Evolutionary conservation across 2,329 filamentous ascomycete genomes (phyloP).

Genomic region (Colletotrichum echinochloae): DNA sequence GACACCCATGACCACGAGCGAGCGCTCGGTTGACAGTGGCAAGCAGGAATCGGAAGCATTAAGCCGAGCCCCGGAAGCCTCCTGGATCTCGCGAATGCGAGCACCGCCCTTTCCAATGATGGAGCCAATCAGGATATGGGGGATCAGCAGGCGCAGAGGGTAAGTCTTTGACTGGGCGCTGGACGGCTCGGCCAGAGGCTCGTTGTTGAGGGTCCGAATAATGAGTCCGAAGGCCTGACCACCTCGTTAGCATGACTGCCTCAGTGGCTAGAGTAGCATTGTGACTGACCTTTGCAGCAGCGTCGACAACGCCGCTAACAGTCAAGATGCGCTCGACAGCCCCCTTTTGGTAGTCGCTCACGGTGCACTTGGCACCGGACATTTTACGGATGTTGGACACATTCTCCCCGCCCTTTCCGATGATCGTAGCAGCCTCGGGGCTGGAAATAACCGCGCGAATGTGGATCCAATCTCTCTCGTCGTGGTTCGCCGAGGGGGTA

Average conservation of each 20-base stretch:
- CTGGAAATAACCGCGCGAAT: conserved; percentile 97
- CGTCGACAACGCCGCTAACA: conserved; percentile 95
- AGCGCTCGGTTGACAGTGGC: conserved; percentile 94
- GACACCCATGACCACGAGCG: conserved; percentile 97
- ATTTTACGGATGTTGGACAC: conserved; percentile 95
- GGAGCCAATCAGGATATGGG: conserved; percentile 96
- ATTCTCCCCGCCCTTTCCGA: conserved; percentile 98
- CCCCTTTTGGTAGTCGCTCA: conserved; percentile 97
- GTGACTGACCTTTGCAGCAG: conserved; percentile 85
- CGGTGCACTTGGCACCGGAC: conserved; percentile 97
- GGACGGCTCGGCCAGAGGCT: conserved; percentile 87
- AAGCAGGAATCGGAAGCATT: conserved; percentile 97
- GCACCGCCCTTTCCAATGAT: conserved; percentile 98
- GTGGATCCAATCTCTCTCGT: conserved; percentile 97
- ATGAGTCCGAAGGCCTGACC: conserved; percentile 93
- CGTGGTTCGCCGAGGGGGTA: conserved; percentile 69
- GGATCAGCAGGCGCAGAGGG: conserved; percentile 92
- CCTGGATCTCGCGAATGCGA: conserved; percentile 97
- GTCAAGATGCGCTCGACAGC: conserved; percentile 98
- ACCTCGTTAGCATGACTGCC: conserved; percentile 18
- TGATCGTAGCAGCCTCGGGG: conserved; percentile 95
- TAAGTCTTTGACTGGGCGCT: conserved; percentile 97
- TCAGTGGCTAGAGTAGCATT: not conserved
- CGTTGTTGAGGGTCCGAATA: conserved; percentile 97
- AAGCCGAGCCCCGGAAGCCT: conserved; percentile 93